A percentile compares a stretch with the other conserved stretches of the same genome.
phyloP scores from a whole-genome alignment of 495 filamentous ascomycete species.

The Talaromyces trachyspermus region DNA sequence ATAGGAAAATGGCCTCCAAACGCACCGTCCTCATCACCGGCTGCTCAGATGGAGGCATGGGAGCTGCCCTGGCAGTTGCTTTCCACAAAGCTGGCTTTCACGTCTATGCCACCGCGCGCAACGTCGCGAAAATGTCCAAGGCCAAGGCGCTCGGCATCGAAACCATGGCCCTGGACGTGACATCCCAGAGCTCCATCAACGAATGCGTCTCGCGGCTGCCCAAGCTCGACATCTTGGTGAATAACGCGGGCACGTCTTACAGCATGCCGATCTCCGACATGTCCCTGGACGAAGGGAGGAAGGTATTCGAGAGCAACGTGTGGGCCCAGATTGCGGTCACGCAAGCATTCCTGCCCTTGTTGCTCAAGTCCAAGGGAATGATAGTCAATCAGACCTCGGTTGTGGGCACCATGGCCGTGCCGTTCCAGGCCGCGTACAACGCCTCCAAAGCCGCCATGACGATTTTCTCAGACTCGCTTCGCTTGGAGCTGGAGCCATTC shows the following conservation, averaged over 20 bases:
- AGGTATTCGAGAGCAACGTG: constrained; percentile 48
- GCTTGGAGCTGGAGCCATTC: constrained; percentile 48
- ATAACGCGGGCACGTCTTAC: constrained; percentile 45
- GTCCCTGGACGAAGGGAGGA: constrained; percentile 30
- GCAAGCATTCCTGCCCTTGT: constrained; percentile 45
- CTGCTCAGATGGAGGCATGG: constrained; percentile 47
- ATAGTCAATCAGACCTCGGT: constrained; percentile 45
- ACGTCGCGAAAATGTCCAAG: constrained; percentile 28
- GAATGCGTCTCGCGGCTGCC: constrained; percentile 15
- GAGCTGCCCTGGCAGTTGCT: constrained; percentile 43
- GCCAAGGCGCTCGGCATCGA: constrained; percentile 25
- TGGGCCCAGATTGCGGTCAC: constrained; percentile 44
- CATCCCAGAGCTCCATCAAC: constrained; percentile 28
- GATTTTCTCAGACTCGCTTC: constrained; percentile 35
- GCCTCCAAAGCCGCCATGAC: constrained; percentile 48
- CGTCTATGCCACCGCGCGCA: constrained; percentile 51
- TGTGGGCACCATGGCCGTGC: constrained; percentile 23
- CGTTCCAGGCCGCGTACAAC: constrained; percentile 29
- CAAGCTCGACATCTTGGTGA: constrained; percentile 44
- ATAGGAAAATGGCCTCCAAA: no score
- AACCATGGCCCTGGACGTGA: constrained; percentile 44
- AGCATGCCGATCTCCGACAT: constrained; percentile 41
- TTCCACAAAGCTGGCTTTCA: constrained; percentile 42
- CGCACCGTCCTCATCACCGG: constrained; percentile 39
- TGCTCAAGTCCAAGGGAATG: constrained; percentile 38